phyloP scores from a whole-genome alignment of 176 grass and related monocot species.

The Leersia perrieri region DNA sequence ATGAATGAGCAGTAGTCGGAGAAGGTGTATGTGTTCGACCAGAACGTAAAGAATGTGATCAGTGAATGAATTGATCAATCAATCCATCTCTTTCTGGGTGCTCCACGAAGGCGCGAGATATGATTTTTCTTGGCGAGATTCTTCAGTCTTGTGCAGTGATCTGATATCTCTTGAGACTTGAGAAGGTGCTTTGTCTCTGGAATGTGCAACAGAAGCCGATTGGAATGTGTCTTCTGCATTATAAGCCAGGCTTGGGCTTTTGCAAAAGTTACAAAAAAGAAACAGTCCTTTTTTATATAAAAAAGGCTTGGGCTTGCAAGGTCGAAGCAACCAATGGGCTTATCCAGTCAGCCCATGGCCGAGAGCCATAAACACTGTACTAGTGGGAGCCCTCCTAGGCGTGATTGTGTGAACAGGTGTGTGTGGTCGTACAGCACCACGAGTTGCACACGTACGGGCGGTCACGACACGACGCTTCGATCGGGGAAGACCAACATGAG shows the following conservation, averaged over 20 bases:
- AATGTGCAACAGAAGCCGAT: background rate
- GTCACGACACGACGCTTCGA: no score
- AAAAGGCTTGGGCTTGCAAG: background rate
- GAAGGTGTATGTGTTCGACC: background rate
- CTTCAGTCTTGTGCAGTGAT: background rate
- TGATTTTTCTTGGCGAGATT: background rate
- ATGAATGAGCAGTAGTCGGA: conserved; percentile 33
- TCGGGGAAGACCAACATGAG: background rate
- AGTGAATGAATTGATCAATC: background rate
- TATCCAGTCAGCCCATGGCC: background rate
- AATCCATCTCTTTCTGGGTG: background rate
- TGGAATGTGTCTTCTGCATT: no score
- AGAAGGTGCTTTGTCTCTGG: no score
- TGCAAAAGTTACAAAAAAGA: no score
- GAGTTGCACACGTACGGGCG: no score
- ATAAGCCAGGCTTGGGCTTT: no score
- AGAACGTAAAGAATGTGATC: background rate
- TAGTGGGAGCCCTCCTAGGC: no score
- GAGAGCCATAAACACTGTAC: no score
- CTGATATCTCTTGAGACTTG: no score
- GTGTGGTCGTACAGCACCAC: background rate
- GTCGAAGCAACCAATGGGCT: background rate
- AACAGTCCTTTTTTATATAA: no score
- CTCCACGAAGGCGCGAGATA: no score
- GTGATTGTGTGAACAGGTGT: background rate